phyloP scores from a whole-genome alignment of 169 alveolate species.

The Cryptosporidium ubiquitum region DNA sequence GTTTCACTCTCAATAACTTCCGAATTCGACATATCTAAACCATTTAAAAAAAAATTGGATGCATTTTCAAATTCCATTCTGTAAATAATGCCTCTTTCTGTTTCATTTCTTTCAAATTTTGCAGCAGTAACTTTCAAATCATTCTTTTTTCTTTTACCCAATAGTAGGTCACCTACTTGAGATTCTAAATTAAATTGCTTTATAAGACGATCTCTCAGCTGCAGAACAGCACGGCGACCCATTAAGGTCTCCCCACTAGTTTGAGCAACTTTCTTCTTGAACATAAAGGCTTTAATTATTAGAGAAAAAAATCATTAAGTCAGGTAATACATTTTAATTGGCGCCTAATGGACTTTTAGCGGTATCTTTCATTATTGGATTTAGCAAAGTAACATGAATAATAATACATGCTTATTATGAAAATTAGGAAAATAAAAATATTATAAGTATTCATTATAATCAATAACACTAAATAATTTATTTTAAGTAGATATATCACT shows the following conservation, averaged over 20 bases:
- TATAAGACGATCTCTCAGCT: slow-evolving; percentile 10
- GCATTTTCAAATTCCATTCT: slow-evolving; percentile 10
- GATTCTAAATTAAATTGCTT: slow-evolving; percentile 24
- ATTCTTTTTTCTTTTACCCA: slow-evolving; percentile 53
- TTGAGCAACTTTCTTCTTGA: slow-evolving; percentile 6
- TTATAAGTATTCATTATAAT: background rate
- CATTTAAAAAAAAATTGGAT: background rate
- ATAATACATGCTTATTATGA: background rate
- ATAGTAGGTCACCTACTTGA: background rate
- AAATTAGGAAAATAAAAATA: background rate
- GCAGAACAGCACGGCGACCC: slow-evolving; percentile 34
- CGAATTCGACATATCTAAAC: no score
- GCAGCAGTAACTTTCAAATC: slow-evolving; percentile 17
- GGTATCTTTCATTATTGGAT: background rate
- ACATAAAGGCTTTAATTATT: slow-evolving; percentile 16
- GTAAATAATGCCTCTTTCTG: slow-evolving; percentile 30
- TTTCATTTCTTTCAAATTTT: slow-evolving; percentile 19
- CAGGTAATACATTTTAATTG: background rate
- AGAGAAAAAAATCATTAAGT: background rate
- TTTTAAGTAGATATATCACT: no score
- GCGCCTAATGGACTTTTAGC: background rate
- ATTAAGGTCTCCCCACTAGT: slow-evolving; percentile 39
- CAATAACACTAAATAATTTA: no score
- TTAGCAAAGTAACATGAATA: background rate
- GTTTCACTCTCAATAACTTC: background rate